Evolutionary conservation across 2,329 filamentous ascomycete species (phyloP).

Genomic region (Stagonosporopsis rhizophila): DNA sequence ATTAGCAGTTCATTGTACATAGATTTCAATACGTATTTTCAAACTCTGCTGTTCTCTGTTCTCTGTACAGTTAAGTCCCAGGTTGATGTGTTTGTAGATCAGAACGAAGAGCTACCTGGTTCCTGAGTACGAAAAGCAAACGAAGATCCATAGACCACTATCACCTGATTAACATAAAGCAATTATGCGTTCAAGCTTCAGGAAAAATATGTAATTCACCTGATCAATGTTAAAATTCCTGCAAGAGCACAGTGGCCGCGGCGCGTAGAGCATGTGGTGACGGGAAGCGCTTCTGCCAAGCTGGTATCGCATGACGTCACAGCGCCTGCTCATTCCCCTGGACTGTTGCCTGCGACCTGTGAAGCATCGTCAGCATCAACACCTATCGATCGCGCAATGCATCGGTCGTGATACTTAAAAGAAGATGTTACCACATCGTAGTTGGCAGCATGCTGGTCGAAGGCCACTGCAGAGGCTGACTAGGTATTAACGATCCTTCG

Average conservation of each 20-base stretch:
- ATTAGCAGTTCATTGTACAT: constrained; percentile 17
- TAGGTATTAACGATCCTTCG: constrained; percentile 34
- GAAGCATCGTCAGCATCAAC: constrained; percentile 1
- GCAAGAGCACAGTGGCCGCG: neutral
- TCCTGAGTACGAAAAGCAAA: neutral
- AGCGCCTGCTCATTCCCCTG: neutral
- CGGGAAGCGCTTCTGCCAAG: constrained; percentile 7
- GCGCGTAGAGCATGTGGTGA: neutral
- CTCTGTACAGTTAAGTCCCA: too few species aligned
- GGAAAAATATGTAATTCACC: too few species aligned
- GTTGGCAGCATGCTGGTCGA: constrained; percentile 29
- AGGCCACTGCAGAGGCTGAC: constrained; percentile 27
- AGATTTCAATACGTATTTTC: constrained; percentile 12
- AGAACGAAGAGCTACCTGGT: too few species aligned
- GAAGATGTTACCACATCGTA: constrained; percentile 29
- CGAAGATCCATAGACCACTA: too few species aligned
- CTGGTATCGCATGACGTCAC: constrained; percentile 10
- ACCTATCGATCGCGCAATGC: constrained; percentile 19
- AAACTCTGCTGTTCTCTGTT: neutral
- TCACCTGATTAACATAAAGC: too few species aligned
- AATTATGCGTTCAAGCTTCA: too few species aligned
- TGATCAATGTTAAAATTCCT: too few species aligned
- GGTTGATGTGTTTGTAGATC: too few species aligned
- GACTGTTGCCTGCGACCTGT: constrained; percentile 9
- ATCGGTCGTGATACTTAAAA: constrained; percentile 7